Conservation (phyloP, 495 filamentous ascomycete species). For the Cercophora sp. region DNA sequence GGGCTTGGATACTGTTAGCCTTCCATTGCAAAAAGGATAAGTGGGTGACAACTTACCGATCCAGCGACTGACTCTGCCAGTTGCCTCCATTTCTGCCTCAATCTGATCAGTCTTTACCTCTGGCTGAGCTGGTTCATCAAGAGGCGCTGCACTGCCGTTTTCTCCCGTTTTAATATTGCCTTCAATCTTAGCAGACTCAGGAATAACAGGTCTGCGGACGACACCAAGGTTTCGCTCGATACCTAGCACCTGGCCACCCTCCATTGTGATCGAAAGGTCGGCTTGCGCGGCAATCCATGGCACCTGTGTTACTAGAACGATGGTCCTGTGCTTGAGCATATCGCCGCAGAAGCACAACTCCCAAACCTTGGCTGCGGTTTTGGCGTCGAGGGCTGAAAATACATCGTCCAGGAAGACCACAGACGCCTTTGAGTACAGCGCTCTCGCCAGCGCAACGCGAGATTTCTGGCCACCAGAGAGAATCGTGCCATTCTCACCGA, state of each 20-base stretch:
- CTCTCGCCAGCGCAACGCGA: slow-evolving; percentile 64
- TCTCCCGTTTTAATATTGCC: no score
- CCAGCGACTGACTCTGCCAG: slow-evolving; percentile 29
- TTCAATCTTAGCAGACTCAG: slow-evolving; percentile 6
- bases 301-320: slow-evolving; percentile 38
- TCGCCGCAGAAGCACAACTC: slow-evolving; percentile 51
- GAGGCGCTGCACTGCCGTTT: slow-evolving; percentile 14
- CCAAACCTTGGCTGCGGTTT: slow-evolving; percentile 46
- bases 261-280: slow-evolving; percentile 38
- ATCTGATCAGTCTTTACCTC: slow-evolving; percentile 13
- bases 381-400: slow-evolving; percentile 57
- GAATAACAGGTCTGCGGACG: slow-evolving; percentile 28
- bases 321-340: slow-evolving; percentile 35
- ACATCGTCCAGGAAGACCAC: slow-evolving; percentile 68
- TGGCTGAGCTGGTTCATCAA: slow-evolving; percentile 7
- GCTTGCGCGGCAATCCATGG: slow-evolving; percentile 46
- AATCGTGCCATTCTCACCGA: slow-evolving; percentile 65
- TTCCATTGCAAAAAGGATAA: no score
- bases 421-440: slow-evolving; percentile 61
- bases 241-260: slow-evolving; percentile 36
- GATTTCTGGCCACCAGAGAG: slow-evolving; percentile 70
- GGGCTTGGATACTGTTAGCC: slow-evolving; percentile 16
- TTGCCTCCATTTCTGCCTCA: slow-evolving; percentile 21
- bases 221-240: slow-evolving; percentile 34
- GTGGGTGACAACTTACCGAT: slow-evolving; percentile 24